Conservation (phyloP, 2,329 filamentous ascomycete species). For the Cryphonectria naterciae region DNA sequence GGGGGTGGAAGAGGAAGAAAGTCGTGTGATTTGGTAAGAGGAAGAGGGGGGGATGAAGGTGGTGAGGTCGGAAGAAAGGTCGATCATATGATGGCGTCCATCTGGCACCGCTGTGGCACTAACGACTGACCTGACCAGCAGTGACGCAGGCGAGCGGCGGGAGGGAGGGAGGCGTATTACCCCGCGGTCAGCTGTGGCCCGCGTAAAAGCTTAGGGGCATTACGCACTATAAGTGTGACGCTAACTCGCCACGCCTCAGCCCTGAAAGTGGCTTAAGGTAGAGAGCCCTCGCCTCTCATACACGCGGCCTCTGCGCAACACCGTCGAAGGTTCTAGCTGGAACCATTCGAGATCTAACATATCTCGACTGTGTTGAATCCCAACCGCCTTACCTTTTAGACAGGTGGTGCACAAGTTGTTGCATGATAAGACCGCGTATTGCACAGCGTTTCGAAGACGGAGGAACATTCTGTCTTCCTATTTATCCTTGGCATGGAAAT, state of each 20-base stretch:
- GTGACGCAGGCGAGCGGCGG: neutral
- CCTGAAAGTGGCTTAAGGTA: neutral
- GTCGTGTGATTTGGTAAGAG: neutral
- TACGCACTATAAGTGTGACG: neutral
- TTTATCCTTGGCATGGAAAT: neutral
- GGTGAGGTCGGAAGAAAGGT: constrained; percentile 7
- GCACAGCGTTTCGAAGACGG: neutral
- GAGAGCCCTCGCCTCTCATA: neutral
- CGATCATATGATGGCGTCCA: constrained; percentile 17
- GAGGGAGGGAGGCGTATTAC: constrained; percentile 9
- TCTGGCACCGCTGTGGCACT: constrained; percentile 8
- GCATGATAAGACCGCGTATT: neutral
- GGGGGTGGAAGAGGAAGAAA: neutral
- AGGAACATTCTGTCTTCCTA: neutral
- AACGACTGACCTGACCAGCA: neutral
- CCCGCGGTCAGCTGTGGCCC: constrained; percentile 6
- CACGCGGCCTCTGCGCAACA: constrained; percentile 14
- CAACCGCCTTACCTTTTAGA: neutral
- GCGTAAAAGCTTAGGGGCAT: neutral
- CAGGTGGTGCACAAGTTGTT: neutral
- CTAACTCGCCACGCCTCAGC: constrained; percentile 1
- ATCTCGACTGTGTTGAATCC: neutral
- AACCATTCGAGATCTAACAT: neutral
- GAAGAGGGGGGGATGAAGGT: neutral
- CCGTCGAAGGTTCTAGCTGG: neutral